phyloP scores from a whole-genome alignment of 257 asterid genomes.

The Galeopsis tetrahit region DNA sequence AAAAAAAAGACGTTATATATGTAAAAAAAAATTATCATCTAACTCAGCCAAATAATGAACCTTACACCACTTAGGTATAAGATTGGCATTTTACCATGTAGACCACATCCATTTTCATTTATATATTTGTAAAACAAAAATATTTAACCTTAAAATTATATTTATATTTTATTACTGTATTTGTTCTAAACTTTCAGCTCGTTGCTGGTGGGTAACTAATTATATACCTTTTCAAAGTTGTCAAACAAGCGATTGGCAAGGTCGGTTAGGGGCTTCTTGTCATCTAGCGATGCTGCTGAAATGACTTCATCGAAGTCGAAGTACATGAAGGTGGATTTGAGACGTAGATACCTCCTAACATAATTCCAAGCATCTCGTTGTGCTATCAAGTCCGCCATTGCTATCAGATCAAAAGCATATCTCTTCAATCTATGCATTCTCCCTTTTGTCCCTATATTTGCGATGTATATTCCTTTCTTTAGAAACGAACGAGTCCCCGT shows the following conservation, averaged over 20 bases:
- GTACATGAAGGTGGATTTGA: conserved; percentile 78
- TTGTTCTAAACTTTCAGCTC: background rate
- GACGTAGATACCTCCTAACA: conserved; percentile 61
- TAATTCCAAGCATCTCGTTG: conserved; percentile 69
- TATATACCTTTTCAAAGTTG: conserved; percentile 63
- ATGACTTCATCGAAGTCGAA: conserved; percentile 75
- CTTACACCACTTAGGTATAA: too few relatives aligned
- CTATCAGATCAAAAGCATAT: conserved; percentile 80
- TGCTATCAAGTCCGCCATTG: conserved; percentile 77
- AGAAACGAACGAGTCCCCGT: conserved; percentile 71
- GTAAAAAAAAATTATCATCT: too few relatives aligned
- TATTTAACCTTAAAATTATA: too few relatives aligned
- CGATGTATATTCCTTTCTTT: conserved; percentile 64
- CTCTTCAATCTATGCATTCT: conserved; percentile 66
- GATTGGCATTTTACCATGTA: too few relatives aligned
- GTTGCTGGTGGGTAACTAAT: too few relatives aligned
- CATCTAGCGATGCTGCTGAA: conserved; percentile 56
- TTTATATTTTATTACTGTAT: too few relatives aligned
- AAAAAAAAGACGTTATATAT: too few relatives aligned
- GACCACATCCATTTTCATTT: too few relatives aligned
- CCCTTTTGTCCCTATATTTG: conserved; percentile 63
- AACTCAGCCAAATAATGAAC: too few relatives aligned
- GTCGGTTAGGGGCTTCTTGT: conserved; percentile 60
- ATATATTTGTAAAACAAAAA: too few relatives aligned
- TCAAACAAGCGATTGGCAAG: conserved; percentile 85